These are phyloP conservation scores for Lentinula edodes DNA, from an alignment of 768 basidiomycete genomes.

Conservation along the genomic window DNA sequence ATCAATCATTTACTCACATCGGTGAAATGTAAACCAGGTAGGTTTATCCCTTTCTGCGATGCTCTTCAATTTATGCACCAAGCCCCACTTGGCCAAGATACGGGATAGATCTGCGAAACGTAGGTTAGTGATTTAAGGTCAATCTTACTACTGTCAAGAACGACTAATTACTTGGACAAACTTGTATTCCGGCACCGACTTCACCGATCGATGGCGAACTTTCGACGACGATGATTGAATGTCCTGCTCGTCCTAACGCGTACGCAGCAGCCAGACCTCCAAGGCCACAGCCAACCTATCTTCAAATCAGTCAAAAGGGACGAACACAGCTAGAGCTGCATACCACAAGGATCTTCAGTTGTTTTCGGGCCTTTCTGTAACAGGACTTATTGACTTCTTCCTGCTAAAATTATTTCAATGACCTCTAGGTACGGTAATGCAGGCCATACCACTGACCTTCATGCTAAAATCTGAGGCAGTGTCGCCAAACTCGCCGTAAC, in stretches of 20 bases:
- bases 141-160: too few species aligned
- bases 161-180: slow-evolving; percentile 14
- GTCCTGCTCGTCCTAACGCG: slow-evolving; percentile 33
- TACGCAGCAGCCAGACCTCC: slow-evolving; percentile 33
- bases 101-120: slow-evolving; percentile 1
- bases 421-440: background rate
- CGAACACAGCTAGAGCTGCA: background rate
- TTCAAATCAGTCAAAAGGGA: background rate
- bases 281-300: slow-evolving; percentile 4
- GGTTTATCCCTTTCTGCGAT: slow-evolving; percentile 2
- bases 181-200: slow-evolving; percentile 36
- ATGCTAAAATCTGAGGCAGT: too few species aligned
- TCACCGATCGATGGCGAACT: slow-evolving; percentile 25
- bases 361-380: background rate
- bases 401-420: background rate
- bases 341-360: slow-evolving; percentile 1
- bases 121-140: background rate
- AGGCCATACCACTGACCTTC: background rate
- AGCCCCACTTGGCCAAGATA: slow-evolving; percentile 4
- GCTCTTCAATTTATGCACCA: background rate
- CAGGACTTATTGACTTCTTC: background rate
- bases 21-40: background rate
- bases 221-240: slow-evolving; percentile 35
- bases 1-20: slow-evolving; percentile 2
- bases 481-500: too few species aligned